Evolutionary conservation across 176 grass and related monocot species (phyloP).

Genomic region (Saccharum spontaneum): DNA sequence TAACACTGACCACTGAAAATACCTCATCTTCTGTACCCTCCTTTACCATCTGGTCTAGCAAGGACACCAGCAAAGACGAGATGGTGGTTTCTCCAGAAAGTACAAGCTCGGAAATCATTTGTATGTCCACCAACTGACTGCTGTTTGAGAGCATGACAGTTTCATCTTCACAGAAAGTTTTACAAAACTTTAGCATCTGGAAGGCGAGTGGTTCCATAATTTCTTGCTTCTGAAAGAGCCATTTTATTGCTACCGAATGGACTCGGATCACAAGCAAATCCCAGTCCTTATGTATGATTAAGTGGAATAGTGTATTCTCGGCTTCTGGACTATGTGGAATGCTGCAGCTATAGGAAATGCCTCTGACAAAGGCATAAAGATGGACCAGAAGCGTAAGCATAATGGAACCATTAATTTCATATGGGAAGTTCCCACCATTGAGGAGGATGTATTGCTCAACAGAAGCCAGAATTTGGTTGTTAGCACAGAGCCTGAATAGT

Average conservation of each 20-base stretch:
- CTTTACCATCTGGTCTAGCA: slow-evolving; percentile 56
- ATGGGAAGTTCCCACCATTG: slow-evolving; percentile 62
- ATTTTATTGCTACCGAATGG: slow-evolving; percentile 72
- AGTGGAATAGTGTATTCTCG: slow-evolving; percentile 71
- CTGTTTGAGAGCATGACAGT: slow-evolving; percentile 40
- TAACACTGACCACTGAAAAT: slow-evolving; percentile 56
- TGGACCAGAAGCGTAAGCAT: slow-evolving; percentile 74
- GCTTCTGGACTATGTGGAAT: slow-evolving; percentile 70
- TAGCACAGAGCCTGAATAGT: slow-evolving; percentile 57
- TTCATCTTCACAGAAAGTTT: slow-evolving; percentile 55
- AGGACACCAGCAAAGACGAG: slow-evolving; percentile 52
- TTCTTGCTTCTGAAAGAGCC: slow-evolving; percentile 81
- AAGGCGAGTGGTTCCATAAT: slow-evolving; percentile 55
- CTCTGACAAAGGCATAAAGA: slow-evolving; percentile 84
- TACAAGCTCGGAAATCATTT: slow-evolving; percentile 66
- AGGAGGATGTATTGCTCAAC: slow-evolving; percentile 95
- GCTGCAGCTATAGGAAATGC: slow-evolving; percentile 42
- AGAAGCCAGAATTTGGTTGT: slow-evolving; percentile 81
- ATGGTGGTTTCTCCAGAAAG: slow-evolving; percentile 62
- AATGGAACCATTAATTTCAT: slow-evolving; percentile 44
- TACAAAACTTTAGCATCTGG: slow-evolving; percentile 77
- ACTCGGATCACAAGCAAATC: slow-evolving; percentile 64
- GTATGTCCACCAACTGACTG: slow-evolving; percentile 61
- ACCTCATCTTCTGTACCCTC: slow-evolving; percentile 58
- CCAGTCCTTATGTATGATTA: slow-evolving; percentile 62